Percentiles rank a stretch among this genome's conserved stretches.
Evolutionary conservation across 169 alveolate species (phyloP).

Genomic region (Cyclospora cayetanensis): DNA sequence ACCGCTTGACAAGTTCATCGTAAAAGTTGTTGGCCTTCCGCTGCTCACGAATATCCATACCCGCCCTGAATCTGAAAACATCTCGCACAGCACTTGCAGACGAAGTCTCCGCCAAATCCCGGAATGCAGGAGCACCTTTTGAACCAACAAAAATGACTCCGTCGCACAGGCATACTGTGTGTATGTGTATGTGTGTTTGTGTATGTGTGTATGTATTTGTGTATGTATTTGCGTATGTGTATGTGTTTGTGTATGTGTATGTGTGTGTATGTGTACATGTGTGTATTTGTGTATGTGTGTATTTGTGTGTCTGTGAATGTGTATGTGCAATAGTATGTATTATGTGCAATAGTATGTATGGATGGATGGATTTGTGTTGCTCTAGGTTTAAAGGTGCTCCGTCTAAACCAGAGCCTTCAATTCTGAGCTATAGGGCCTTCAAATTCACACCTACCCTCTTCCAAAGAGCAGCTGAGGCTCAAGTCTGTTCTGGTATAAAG

Average conservation of each 20-base stretch:
- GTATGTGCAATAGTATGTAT: neutral
- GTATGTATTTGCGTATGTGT: no score
- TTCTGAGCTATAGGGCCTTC: neutral
- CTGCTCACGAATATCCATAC: slow-evolving; percentile 83
- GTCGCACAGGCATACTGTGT: neutral
- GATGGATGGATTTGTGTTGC: no score
- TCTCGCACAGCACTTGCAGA: neutral
- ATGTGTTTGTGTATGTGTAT: neutral
- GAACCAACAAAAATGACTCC: no score
- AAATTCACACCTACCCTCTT: slow-evolving; percentile 81
- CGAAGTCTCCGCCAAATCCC: no score
- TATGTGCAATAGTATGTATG: no score
- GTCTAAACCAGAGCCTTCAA: neutral
- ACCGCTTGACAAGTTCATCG: slow-evolving; percentile 82
- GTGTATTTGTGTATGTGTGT: neutral
- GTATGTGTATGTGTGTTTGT: neutral
- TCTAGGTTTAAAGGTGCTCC: no score
- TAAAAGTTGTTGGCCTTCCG: slow-evolving; percentile 84
- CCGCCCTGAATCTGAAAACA: slow-evolving; percentile 42
- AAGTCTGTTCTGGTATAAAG: slow-evolving; percentile 88
- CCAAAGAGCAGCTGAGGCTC: slow-evolving; percentile 93
- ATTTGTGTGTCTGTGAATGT: neutral
- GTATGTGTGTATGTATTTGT: no score
- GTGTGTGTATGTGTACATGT: no score
- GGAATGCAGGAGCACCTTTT: no score